These are phyloP conservation scores for Acidomyces sp. DNA, from an alignment of 495 filamentous ascomycete species.

Conservation along the genomic window DNA sequence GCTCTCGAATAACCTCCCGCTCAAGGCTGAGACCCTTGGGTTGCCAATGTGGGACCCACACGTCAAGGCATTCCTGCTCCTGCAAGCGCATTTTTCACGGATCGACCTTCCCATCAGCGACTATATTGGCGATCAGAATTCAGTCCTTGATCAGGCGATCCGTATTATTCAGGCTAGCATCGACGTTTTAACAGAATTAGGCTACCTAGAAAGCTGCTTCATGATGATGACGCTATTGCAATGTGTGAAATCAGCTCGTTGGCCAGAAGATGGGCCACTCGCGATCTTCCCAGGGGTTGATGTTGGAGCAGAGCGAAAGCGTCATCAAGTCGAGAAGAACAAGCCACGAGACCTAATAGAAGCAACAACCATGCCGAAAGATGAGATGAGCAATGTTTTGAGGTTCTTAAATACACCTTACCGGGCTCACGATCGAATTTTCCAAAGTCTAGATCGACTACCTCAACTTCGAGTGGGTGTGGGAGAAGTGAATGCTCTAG, in stretches of 20 bases:
- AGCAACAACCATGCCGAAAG: slow-evolving; percentile 33
- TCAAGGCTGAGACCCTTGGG: slow-evolving; percentile 54
- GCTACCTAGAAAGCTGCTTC: slow-evolving; percentile 56
- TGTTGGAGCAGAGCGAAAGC: slow-evolving; percentile 30
- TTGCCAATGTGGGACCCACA: slow-evolving; percentile 97
- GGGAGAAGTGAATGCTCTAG: slow-evolving; percentile 43
- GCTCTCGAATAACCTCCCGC: slow-evolving; percentile 64
- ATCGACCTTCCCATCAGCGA: slow-evolving; percentile 89
- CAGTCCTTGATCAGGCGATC: slow-evolving; percentile 76
- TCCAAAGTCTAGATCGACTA: slow-evolving; percentile 46
- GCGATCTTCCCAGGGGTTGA: slow-evolving; percentile 72
- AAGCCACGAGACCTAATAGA: slow-evolving; percentile 28
- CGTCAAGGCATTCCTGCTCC: slow-evolving; percentile 85
- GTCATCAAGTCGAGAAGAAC: slow-evolving; percentile 27
- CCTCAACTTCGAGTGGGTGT: slow-evolving; percentile 57
- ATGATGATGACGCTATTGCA: slow-evolving; percentile 79
- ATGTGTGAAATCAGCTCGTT: slow-evolving; percentile 80
- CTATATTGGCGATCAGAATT: slow-evolving; percentile 88
- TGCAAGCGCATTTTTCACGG: slow-evolving; percentile 90
- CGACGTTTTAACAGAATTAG: slow-evolving; percentile 86
- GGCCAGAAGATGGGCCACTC: slow-evolving; percentile 71
- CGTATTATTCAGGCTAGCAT: slow-evolving; percentile 89
- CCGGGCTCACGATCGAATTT: slow-evolving; percentile 31
- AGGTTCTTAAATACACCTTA: slow-evolving; percentile 22
- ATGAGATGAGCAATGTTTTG: slow-evolving; percentile 20